Evolutionary conservation across 305 asterid genomes (phyloP).

Genomic region (Fraxinus platypoda): DNA sequence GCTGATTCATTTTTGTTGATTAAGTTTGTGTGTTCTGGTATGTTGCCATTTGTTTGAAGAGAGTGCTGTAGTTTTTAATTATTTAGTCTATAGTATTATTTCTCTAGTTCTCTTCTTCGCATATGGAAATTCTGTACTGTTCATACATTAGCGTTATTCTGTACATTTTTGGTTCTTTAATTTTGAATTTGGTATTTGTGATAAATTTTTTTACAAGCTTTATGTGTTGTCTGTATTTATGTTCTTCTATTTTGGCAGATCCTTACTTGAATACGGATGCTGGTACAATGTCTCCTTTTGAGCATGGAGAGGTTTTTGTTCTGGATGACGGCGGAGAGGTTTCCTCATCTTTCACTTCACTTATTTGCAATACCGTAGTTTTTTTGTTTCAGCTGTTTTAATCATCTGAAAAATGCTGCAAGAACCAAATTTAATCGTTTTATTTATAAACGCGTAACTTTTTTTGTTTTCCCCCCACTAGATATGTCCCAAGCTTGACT

Average conservation of each 20-base stretch:
- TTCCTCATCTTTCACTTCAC: not conserved
- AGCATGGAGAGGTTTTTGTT: conserved; percentile 98
- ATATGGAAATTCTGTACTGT: not conserved
- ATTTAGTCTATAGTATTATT: not conserved
- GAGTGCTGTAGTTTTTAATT: not conserved
- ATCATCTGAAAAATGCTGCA: not conserved
- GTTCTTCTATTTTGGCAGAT: conserved; percentile 44
- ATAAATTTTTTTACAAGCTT: not conserved
- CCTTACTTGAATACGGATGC: conserved; percentile 93
- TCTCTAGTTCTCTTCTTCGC: not conserved
- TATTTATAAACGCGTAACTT: not conserved
- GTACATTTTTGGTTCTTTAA: not conserved
- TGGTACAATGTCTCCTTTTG: conserved; percentile 98
- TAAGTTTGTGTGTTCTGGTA: not conserved
- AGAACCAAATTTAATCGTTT: not conserved
- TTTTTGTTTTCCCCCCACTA: too few relatives aligned
- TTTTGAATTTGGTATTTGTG: not conserved
- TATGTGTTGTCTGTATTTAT: not conserved
- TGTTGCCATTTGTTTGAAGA: not conserved
- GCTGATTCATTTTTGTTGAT: not conserved
- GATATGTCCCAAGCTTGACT: not conserved
- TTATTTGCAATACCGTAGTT: not conserved
- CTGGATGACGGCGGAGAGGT: conserved; percentile 99
- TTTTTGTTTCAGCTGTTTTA: not conserved
- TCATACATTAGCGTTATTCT: too few relatives aligned